Evolutionary conservation across 352 stramenopile genomes (phyloP), one percentile per base, ranked within the genome.

Genomic region (Thraustotheca clavata): DNA sequence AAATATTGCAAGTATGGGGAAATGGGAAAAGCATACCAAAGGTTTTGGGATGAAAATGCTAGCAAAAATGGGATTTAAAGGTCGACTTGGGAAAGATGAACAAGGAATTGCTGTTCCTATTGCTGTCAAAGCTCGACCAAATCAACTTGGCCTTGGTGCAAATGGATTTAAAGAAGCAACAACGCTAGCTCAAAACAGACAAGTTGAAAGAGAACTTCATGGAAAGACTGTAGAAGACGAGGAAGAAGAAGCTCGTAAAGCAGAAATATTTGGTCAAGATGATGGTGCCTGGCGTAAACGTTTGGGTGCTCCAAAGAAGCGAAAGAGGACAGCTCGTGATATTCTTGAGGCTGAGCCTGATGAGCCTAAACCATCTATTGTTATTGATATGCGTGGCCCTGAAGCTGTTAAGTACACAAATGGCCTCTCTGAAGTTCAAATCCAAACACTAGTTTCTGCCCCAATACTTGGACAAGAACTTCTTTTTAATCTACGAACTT

Each of bases 21-120:
- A 55, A 18, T 98, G 95, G 95, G 86, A 98, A 77, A 98, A 97
- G 72, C 95, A 98, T 75, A 98, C 94, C 16, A 98, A 96, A 66
- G 95, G 94, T 26, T 97, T 98, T 65, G 95, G 94, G 11, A 87
- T 92, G 60, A 98, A 97, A 73, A 88, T 98, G 73, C 73, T 98
- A 50, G 70, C 86, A 26, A 98, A 98, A 73, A 98, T 98, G 91
- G 95, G 95, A 40, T 98, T 98, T 68, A 89, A 76, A 18, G 94
- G 93, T 14, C 91, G 94, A 20, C 71, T 98, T 26, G 94, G 94
- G 27, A 96, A 95, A 67, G 83, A 96, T 40, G 88, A 96, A 60
- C 87, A 89, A 54, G 92, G 94, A 48, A 93, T 98, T 33, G 97
- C 93, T 8, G 72, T 83, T 27, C 93, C 90, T 0, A 77, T 98